Evolutionary conservation across 352 stramenopile species (phyloP).

Genomic region (Elongisporangium anandrum): DNA sequence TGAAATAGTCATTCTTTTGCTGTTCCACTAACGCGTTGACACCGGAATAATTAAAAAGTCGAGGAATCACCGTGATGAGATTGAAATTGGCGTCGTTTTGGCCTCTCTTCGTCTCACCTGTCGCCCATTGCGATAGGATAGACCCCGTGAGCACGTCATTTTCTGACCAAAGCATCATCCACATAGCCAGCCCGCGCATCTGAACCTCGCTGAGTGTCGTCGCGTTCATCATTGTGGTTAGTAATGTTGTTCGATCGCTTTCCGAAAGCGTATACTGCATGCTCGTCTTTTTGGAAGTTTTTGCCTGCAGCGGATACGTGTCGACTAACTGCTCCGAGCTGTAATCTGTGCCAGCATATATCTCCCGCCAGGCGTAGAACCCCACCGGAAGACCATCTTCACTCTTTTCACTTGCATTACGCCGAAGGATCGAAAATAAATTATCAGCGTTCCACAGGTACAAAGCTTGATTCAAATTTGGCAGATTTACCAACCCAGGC

Average conservation of each 20-base stretch:
- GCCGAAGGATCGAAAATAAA: conserved; percentile 39
- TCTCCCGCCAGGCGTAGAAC: conserved; percentile 53
- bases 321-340: conserved; percentile 39
- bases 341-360: conserved; percentile 50
- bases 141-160: conserved; percentile 40
- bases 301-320: conserved; percentile 29
- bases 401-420: conserved; percentile 2
- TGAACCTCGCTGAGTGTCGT: conserved; percentile 34
- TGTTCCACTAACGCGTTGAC: too few species aligned
- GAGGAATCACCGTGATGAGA: conserved; percentile 4
- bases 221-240: conserved; percentile 18
- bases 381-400: conserved; percentile 29
- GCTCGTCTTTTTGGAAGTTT: conserved; percentile 6
- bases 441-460: conserved; percentile 33
- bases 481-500: conserved; percentile 9
- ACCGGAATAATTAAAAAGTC: too few species aligned
- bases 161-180: conserved; percentile 44
- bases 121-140: conserved; percentile 43
- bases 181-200: conserved; percentile 35
- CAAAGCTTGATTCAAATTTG: conserved; percentile 32
- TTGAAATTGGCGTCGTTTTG: conserved; percentile 16
- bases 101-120: conserved; percentile 35
- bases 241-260: conserved; percentile 18
- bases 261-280: conserved; percentile 18
- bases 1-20: too few species aligned